Conservation (phyloP, 2,329 filamentous ascomycete species). For the Colletotrichum sp. region DNA sequence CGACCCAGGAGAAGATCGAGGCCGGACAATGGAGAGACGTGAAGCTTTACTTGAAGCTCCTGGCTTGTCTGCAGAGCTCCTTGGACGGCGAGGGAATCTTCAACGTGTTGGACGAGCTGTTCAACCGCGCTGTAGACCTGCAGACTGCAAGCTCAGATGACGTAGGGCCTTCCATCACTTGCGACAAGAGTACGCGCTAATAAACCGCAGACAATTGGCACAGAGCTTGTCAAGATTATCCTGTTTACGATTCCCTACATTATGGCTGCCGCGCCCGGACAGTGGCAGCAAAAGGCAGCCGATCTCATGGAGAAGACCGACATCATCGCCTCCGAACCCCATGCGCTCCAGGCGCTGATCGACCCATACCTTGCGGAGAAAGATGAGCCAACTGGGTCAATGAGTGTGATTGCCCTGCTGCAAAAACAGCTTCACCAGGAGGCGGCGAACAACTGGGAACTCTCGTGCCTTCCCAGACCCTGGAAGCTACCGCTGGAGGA, state of each 20-base stretch:
- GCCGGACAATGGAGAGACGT: slow-evolving; percentile 86
- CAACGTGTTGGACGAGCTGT: slow-evolving; percentile 85
- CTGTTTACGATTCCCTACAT: slow-evolving; percentile 92
- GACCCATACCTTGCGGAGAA: slow-evolving; percentile 79
- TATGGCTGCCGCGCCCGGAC: slow-evolving; percentile 74
- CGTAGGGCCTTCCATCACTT: slow-evolving; percentile 57
- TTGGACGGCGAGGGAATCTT: slow-evolving; percentile 88
- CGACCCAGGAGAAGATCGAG: slow-evolving; percentile 70
- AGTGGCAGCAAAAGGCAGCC: slow-evolving; percentile 74
- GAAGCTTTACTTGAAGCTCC: slow-evolving; percentile 87
- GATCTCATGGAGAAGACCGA: slow-evolving; percentile 92
- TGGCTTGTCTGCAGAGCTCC: slow-evolving; percentile 83
- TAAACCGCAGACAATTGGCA: slow-evolving; percentile 62
- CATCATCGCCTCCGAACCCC: slow-evolving; percentile 88
- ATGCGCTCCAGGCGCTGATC: slow-evolving; percentile 83
- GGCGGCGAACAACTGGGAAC: slow-evolving; percentile 74
- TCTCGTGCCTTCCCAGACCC: slow-evolving; percentile 71
- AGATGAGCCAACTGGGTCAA: slow-evolving; percentile 65
- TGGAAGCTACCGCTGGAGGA: slow-evolving; percentile 70
- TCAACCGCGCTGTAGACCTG: slow-evolving; percentile 86
- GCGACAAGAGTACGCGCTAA: neutral
- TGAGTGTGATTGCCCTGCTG: slow-evolving; percentile 78
- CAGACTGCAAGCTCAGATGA: slow-evolving; percentile 94
- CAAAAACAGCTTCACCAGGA: slow-evolving; percentile 87
- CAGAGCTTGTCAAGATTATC: slow-evolving; percentile 96